Evolutionary conservation across 768 basidiomycete species (phyloP).

Genomic region (Trametes maxima): DNA sequence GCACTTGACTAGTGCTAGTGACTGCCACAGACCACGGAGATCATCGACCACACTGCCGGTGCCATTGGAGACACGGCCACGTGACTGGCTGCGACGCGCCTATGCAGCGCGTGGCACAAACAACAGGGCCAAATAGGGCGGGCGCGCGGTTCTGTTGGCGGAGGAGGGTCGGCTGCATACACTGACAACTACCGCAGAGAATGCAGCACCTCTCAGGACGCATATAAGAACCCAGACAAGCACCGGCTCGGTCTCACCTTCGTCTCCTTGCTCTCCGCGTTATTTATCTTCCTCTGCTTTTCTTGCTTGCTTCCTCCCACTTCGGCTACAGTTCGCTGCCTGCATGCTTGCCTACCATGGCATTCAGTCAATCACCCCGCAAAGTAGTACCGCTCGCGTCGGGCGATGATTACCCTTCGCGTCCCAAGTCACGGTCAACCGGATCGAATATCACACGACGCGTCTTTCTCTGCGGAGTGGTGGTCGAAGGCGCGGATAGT

Average conservation of each 20-base stretch:
- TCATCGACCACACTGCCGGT: too few relatives aligned
- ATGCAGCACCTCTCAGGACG: not conserved
- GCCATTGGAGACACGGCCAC: slow-evolving; percentile 14
- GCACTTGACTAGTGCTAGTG: too few relatives aligned
- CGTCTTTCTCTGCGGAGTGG: slow-evolving; percentile 88
- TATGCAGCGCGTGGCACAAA: not conserved
- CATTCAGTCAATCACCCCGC: slow-evolving; percentile 68
- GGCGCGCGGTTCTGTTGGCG: slow-evolving; percentile 9
- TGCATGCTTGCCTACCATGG: slow-evolving; percentile 45
- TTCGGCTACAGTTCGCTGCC: not conserved
- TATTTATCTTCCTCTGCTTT: slow-evolving; percentile 11
- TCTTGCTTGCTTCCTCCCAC: not conserved
- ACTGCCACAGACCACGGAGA: too few relatives aligned
- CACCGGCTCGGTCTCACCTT: not conserved
- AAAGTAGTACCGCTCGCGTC: slow-evolving; percentile 74
- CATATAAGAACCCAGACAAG: not conserved
- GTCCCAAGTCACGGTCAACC: slow-evolving; percentile 40
- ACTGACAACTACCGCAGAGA: not conserved
- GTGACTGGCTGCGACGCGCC: slow-evolving; percentile 17
- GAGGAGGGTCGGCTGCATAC: not conserved
- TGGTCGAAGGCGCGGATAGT: slow-evolving; percentile 81
- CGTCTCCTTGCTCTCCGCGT: not conserved
- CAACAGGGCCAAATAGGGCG: slow-evolving; percentile 16
- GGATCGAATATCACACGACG: slow-evolving; percentile 62
- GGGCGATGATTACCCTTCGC: slow-evolving; percentile 59